Evolutionary conservation across 78 protist species (phyloP).

Genomic region (Anaeramoeba flamelloides): DNA sequence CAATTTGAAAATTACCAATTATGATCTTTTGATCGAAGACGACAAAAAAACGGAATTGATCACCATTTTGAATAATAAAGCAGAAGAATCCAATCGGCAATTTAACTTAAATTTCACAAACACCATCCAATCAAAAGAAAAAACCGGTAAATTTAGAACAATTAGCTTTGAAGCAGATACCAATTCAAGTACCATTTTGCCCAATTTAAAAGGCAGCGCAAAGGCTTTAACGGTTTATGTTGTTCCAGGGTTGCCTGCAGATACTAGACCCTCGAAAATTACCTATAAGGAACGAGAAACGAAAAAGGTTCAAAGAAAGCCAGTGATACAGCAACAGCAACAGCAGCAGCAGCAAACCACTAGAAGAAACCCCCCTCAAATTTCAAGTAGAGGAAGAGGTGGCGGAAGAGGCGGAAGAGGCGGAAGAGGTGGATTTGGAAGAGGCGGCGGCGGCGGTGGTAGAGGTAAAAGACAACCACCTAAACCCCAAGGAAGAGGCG

Average conservation of each 20-base stretch:
- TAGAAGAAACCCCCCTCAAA: too few relatives aligned
- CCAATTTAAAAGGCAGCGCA: background rate
- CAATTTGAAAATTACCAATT: background rate
- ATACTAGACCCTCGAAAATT: background rate
- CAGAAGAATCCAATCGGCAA: background rate
- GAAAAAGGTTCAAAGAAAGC: too few relatives aligned
- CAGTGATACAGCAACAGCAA: too few relatives aligned
- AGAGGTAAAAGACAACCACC: too few relatives aligned
- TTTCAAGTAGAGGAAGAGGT: too few relatives aligned
- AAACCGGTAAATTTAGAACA: background rate
- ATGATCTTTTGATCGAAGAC: background rate
- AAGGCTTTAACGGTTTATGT: background rate
- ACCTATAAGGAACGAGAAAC: background rate
- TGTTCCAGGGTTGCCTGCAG: background rate
- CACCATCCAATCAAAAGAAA: background rate
- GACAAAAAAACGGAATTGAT: background rate
- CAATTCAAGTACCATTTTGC: background rate
- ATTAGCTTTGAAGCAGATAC: background rate
- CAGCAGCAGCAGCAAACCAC: too few relatives aligned
- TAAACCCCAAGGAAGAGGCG: too few relatives aligned
- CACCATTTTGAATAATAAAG: background rate
- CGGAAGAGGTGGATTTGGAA: too few relatives aligned
- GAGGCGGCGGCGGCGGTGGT: too few relatives aligned
- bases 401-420: too few relatives aligned
- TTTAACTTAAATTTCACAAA: background rate